Evolutionary conservation across 176 grass and related monocot species (phyloP), one percentile per base, ranked within the genome.

Genomic region (Triticum monococcum): DNA sequence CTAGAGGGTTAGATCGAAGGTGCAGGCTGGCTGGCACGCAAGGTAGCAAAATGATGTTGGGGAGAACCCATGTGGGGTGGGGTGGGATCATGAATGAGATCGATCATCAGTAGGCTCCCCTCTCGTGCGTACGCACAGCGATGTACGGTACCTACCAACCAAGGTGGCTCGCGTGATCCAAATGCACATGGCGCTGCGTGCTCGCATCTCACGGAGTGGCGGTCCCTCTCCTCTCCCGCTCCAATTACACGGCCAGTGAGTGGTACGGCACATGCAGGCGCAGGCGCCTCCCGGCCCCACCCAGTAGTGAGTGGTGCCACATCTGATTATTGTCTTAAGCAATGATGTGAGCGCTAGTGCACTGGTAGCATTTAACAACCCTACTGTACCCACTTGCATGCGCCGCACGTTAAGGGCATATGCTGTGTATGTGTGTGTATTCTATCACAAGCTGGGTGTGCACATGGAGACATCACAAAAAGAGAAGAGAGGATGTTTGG

Each of bases 101-200:
- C 9, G 60, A 20, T 59, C 12, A 16, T 4, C 0, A 68, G 64
- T 9, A 35, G 43, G 31, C 76, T 69, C 64, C 79, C 79, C 43
- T 36, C 61, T 57, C 45, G 68, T 60, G 81, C 89, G 63, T 61
- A 85, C 62, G 85, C 76, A 60, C 83, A 64, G 79, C 68, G 1
- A 80, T 84, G 86, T 66, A 66, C 74, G 59, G 85, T 80, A 76
- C 85, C 76, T 57, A 72, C 64, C 71, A 35, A 80, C 43, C 72
- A 54, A 32, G 24, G 54, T 57, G 17, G 54, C 54, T 57, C 56
- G 56, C 72, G n/a, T 66, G 89, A 91, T 91, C 86, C 86, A 91
- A 62, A 75, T 38, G 86, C 86, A 88, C 86, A 85, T 91, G 89
- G 75, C 11, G 48, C 17, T 69, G 81, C 78, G 24, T 59, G 25